A percentile compares a stretch with the other conserved stretches of the same genome.
These are phyloP conservation scores for Gaeumannomyces tritici DNA, from an alignment of 2,329 filamentous ascomycete species.

Conservation along the genomic window DNA sequence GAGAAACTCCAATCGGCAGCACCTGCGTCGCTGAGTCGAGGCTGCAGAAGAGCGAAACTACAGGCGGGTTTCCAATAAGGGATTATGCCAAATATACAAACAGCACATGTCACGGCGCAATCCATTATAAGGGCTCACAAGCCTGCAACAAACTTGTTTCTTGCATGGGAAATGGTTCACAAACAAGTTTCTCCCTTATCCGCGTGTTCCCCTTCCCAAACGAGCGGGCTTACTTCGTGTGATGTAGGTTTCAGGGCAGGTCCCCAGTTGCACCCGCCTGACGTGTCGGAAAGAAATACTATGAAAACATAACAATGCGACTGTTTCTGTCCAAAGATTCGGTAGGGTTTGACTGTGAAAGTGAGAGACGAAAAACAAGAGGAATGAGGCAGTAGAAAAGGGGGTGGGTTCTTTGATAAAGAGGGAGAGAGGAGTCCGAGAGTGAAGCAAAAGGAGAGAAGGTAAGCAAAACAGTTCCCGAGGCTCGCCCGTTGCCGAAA, in stretches of 20 bases:
- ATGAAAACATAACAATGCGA: neutral
- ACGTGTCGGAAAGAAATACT: neutral
- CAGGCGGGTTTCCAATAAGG: neutral
- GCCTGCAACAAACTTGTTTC: neutral
- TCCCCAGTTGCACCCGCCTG: neutral
- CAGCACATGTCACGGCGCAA: neutral
- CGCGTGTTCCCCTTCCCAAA: neutral
- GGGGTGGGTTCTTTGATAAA: too few relatives aligned
- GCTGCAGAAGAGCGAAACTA: neutral
- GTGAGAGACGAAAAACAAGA: conserved; percentile 12
- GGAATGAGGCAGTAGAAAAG: conserved; percentile 9
- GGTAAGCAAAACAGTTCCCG: neutral
- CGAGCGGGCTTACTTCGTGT: neutral
- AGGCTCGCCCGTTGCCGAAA: neutral
- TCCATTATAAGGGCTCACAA: too few relatives aligned
- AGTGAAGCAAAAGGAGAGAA: conserved; percentile 1
- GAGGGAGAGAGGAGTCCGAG: conserved; percentile 11
- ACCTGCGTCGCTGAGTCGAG: neutral
- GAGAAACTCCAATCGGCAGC: neutral
- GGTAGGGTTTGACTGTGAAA: neutral
- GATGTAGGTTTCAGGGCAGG: neutral
- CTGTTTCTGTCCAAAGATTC: neutral
- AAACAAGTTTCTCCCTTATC: too few relatives aligned
- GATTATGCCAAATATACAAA: neutral
- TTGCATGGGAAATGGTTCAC: neutral